Percentiles rank a stretch among this genome's conserved stretches.
Conservation (phyloP, 306 rosid genomes). For the Calophaca sinica region DNA sequence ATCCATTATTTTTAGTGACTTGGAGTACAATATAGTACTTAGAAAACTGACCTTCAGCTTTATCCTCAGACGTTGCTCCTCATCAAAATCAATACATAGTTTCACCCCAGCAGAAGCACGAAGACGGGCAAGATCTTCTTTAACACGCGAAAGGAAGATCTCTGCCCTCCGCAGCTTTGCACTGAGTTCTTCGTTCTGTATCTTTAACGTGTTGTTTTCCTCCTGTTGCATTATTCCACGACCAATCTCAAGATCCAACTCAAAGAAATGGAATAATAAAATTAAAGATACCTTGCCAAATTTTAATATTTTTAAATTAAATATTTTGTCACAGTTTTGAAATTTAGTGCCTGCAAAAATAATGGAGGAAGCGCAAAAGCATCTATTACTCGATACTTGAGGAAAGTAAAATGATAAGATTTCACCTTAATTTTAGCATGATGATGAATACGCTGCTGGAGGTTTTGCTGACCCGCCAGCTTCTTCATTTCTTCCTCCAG, state of each 20-base stretch:
- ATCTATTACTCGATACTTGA: conserved; percentile 14
- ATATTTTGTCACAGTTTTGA: conserved; percentile 2
- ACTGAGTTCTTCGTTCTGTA: conserved; percentile 76
- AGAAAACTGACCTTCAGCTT: conserved; percentile 72
- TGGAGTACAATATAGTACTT: not conserved
- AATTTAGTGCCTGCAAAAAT: conserved; percentile 15
- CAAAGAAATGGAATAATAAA: conserved; percentile 18
- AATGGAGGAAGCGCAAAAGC: not conserved
- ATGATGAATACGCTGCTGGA: conserved; percentile 95
- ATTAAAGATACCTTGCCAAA: not conserved
- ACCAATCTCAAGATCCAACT: conserved; percentile 33
- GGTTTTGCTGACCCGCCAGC: conserved; percentile 97
- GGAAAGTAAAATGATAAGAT: conserved; percentile 23
- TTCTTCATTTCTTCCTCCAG: conserved; percentile 86
- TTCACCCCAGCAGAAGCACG: conserved; percentile 66
- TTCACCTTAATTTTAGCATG: conserved; percentile 93
- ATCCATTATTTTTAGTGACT: conserved; percentile 18
- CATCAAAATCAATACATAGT: conserved; percentile 65
- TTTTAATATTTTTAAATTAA: not conserved
- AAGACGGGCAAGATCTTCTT: conserved; percentile 67
- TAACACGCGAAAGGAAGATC: conserved; percentile 64
- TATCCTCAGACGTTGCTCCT: conserved; percentile 71
- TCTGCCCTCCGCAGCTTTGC: conserved; percentile 68
- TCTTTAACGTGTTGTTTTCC: conserved; percentile 81
- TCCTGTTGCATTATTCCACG: conserved; percentile 63